Base-by-base conservation (phyloP, 768 basidiomycete species). In the Suillus cothurnatus region DNA sequence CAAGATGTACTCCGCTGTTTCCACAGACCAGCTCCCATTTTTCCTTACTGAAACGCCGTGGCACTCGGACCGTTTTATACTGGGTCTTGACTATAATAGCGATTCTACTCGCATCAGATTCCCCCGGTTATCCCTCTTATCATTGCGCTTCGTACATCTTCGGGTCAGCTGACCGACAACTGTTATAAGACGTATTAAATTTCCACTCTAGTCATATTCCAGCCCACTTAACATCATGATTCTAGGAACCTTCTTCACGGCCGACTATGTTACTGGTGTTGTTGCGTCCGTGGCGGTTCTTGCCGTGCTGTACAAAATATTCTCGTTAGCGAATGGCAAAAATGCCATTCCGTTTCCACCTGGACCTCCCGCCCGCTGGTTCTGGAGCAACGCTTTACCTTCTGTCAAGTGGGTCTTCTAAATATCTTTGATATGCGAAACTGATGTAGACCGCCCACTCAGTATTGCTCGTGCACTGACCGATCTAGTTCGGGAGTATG, bases 401-500 rank as follows among this genome's bases (percentile, higher is more conserved):
- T 26, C 26, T 32, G 36, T 53, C 21, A 63, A 63, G 65, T 66
- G n/a, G 17, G 62, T 49, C 4, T 50, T 34, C 11, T 6, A n/a
- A 56, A 56, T 21, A 34, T 34, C 6, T 6, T n/a, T 34, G 19
- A 14, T 7, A 34, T 32, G 11, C 19, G 12, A 34, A 14, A 32
- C 14, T n/a, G 21, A 56, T n/a, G 23, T 26, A 23, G 15, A 15
- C 15, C 6, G 31, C 47, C 23, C n/a, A 34, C 5, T 15, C 26
- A 72, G 69, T 14, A 59, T 63, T 39, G 71, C 72, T n/a, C 67
- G 26, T 31, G 68, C 64, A 6, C 84, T 86, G 50, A 80, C 85
- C 49, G 80, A 84, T 61, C 86, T 85, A 82, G 85, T 83, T 2
- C 77, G 84, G 57, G 67, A 81, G 67, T 89, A 89, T 64, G 88